Base-by-base conservation (phyloP, 2,329 filamentous ascomycete genomes). In the Oidium heveae region DNA sequence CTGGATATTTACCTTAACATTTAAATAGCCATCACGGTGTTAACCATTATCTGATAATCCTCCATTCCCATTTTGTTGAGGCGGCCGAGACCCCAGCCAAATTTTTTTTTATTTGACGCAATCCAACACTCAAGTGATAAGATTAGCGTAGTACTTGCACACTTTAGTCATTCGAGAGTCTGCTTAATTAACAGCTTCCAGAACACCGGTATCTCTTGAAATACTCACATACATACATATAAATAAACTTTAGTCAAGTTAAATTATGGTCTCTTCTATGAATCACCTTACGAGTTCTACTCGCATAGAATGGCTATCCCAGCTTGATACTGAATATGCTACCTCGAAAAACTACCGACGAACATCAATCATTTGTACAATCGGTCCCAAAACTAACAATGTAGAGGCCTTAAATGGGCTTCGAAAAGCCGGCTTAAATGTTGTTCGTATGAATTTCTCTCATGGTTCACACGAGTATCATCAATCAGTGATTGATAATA, bases 371-470 rank as follows among this genome's bases (percentile, higher is more conserved):
- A 95, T 98, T 71, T 87, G 89, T 74, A 96, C 91, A 64, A 96
- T 98, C 68, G 91, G 91, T 59, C 91, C 91, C 68, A 98, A 96
- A 82, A 98, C 91, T 64, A 98, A 98, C 77, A 94, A 86, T 39
- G 82, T 88, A 56, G 85, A 95, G 74, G 88, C 87, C 71, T 94
- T 98, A 74, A 96, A 96, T 72, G 77, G 81, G 69, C 84, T 98
- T 65, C 86, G 89, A 69, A 77, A 76, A 66, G 83, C 82, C 61
- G 91, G 91, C 71, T 82, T 96, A 65, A 96, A 96, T 72, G 87
- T 98, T 62, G 91, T 96, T 63, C 89, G 91, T 73, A 98, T 98
- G 91, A 98, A 98, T 83, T 96, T 96, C 70, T 94, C 84, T 61
- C 86, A 94, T 71, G 86, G 86, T 65, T 82, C 81, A 62, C 91